These are phyloP conservation scores for Tetradesmus lagerheimii DNA, from an alignment of 139 green algal species.

Conservation along the genomic window DNA sequence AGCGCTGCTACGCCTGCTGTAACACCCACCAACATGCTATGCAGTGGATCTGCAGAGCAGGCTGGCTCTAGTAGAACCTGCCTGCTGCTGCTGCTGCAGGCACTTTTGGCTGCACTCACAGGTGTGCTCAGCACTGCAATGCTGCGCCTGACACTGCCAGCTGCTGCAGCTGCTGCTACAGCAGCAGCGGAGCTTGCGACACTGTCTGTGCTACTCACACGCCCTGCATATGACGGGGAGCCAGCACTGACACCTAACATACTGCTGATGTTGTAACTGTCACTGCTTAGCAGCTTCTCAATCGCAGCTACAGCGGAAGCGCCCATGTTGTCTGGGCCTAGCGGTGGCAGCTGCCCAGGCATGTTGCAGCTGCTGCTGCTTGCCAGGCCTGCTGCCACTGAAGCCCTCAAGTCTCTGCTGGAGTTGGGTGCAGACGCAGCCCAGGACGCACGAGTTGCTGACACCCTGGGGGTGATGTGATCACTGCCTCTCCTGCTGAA, in stretches of 20 bases:
- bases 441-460: not conserved
- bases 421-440: not conserved
- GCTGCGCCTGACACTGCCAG: not conserved
- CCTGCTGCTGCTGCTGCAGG: not conserved
- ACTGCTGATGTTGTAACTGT: not conserved
- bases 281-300: constrained; percentile 17
- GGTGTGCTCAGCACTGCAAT: not conserved
- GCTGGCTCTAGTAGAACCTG: not conserved
- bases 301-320: not conserved
- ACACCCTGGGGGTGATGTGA: not conserved
- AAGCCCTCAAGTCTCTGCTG: not conserved
- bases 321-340: not conserved
- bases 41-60: not conserved
- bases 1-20: not conserved
- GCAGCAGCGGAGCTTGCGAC: too few relatives aligned
- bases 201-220: not conserved
- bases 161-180: not conserved
- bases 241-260: too few relatives aligned
- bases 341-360: not conserved
- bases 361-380: not conserved
- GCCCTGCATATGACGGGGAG: too few relatives aligned
- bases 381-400: not conserved
- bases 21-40: not conserved
- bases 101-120: not conserved
- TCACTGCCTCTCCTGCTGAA: not conserved